These are phyloP conservation scores for Delphinella strobiligena DNA, from an alignment of 2,329 filamentous ascomycete species.

Conservation along the genomic window DNA sequence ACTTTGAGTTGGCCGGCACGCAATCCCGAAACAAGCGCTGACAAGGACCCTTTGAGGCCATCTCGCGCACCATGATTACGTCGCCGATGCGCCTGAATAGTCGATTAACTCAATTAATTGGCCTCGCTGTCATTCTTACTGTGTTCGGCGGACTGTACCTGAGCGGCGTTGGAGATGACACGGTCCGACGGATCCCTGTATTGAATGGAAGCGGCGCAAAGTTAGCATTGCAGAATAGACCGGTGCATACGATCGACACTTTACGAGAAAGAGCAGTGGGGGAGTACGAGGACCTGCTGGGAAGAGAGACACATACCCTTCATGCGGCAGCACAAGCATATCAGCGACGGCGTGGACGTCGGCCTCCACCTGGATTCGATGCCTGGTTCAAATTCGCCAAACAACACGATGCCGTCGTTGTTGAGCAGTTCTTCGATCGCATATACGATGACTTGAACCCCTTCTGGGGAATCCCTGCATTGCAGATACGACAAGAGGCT, in stretches of 20 bases:
- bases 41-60: no score
- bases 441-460: constrained; percentile 38
- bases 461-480: constrained; percentile 35
- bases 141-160: constrained; percentile 14
- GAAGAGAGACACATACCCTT: constrained; percentile 25
- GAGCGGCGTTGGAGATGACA: not conserved
- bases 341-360: constrained; percentile 30
- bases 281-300: constrained; percentile 19
- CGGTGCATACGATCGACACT: constrained; percentile 26
- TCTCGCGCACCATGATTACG: no score
- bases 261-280: constrained; percentile 24
- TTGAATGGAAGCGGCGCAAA: not conserved
- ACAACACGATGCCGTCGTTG: constrained; percentile 28
- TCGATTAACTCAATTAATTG: constrained; percentile 19
- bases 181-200: not conserved
- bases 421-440: constrained; percentile 41
- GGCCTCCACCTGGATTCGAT: constrained; percentile 40
- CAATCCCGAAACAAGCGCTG: no score
- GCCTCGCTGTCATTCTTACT: constrained; percentile 14
- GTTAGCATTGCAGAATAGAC: not conserved
- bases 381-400: constrained; percentile 35
- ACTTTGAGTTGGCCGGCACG: no score
- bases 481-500: constrained; percentile 29
- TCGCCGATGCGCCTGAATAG: constrained; percentile 12
- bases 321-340: constrained; percentile 30